phyloP scores from a whole-genome alignment of 148 eudicot species.

The Cornus controversa region DNA sequence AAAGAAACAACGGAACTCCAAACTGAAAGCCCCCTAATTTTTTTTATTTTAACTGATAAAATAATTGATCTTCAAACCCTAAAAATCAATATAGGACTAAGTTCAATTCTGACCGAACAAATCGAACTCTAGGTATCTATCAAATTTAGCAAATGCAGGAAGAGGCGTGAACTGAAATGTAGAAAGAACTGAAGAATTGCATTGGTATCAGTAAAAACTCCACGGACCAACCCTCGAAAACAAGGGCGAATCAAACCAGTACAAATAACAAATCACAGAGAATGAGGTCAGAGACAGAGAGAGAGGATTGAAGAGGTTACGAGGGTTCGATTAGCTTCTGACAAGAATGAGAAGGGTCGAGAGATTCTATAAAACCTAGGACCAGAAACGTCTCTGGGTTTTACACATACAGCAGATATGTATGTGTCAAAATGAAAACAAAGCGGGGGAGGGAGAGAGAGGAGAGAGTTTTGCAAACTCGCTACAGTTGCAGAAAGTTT shows the following conservation, averaged over 20 bases:
- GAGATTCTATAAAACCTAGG: slow-evolving; percentile 15
- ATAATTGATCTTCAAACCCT: slow-evolving; percentile 2
- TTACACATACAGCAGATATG: too few species aligned
- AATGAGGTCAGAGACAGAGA: background rate
- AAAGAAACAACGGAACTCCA: background rate
- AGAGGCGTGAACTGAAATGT: background rate
- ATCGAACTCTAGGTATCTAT: background rate
- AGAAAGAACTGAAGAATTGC: background rate
- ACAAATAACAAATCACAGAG: slow-evolving; percentile 11
- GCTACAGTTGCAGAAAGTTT: too few species aligned
- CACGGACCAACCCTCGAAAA: background rate
- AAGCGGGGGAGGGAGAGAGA: too few species aligned
- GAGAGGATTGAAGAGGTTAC: background rate
- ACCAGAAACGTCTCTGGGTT: background rate
- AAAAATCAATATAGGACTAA: background rate
- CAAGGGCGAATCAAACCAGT: background rate
- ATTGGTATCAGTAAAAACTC: slow-evolving; percentile 1
- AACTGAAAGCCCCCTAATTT: background rate
- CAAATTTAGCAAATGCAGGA: background rate
- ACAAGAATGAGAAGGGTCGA: background rate
- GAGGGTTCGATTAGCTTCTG: background rate
- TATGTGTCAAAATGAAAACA: too few species aligned
- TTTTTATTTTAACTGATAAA: too few species aligned
- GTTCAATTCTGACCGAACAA: background rate
- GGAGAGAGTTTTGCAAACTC: too few species aligned